Evolutionary conservation across 805 yeast species (phyloP).

Genomic region (Barnettozyma californica): DNA sequence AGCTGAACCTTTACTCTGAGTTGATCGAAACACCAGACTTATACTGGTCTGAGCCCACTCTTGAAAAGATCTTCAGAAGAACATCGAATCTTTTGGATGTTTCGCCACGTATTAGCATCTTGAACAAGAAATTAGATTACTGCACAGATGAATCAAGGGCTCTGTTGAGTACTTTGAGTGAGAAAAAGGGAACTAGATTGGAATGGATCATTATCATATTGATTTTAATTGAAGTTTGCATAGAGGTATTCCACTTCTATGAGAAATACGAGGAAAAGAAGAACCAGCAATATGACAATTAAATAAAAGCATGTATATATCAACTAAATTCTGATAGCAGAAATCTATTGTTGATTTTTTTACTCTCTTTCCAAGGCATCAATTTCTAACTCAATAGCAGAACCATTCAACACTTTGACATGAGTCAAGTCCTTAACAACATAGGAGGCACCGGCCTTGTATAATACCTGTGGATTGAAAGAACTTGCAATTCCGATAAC

Average conservation of each 20-base stretch:
- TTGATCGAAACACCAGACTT: constrained; percentile 88
- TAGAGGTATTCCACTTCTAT: constrained; percentile 72
- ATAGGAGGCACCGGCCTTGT: constrained; percentile 74
- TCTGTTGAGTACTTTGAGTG: constrained; percentile 66
- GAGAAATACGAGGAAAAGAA: constrained; percentile 38
- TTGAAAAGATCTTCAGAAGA: constrained; percentile 69
- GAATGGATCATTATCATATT: constrained; percentile 87
- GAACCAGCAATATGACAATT: not conserved
- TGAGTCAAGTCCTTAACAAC: constrained; percentile 64
- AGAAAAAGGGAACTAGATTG: constrained; percentile 66
- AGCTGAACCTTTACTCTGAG: constrained; percentile 79
- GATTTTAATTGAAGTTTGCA: constrained; percentile 79
- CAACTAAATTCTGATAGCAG: not conserved
- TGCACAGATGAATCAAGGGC: constrained; percentile 86
- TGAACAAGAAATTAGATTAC: constrained; percentile 84
- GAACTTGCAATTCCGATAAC: constrained; percentile 83
- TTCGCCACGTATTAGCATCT: constrained; percentile 66
- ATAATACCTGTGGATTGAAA: constrained; percentile 44
- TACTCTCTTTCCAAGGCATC: constrained; percentile 18
- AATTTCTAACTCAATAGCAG: constrained; percentile 19
- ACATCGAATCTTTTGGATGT: constrained; percentile 73
- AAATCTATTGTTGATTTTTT: not conserved
- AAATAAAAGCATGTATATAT: not conserved
- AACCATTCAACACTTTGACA: constrained; percentile 23
- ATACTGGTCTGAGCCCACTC: constrained; percentile 87